These are phyloP conservation scores for Carpinus fangiana DNA, from an alignment of 306 rosid species.

Conservation along the genomic window DNA sequence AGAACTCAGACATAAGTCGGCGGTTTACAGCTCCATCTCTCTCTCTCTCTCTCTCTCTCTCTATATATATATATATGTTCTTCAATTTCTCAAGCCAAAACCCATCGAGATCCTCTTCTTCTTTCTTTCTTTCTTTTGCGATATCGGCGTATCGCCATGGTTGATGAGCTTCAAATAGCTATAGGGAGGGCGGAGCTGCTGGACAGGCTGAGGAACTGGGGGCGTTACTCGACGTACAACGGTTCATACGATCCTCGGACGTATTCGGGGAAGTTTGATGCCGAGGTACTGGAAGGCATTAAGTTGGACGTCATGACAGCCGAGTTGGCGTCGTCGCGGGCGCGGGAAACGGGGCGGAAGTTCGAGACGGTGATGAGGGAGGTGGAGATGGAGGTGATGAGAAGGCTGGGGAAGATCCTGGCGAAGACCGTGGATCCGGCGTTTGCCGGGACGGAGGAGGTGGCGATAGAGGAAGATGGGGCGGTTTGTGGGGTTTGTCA, in stretches of 20 bases:
- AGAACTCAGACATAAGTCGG: no score
- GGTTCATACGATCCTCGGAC: slow-evolving; percentile 3
- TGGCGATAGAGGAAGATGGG: slow-evolving; percentile 3
- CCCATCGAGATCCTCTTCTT: no score
- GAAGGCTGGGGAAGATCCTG: background rate
- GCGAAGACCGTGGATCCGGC: slow-evolving; percentile 6
- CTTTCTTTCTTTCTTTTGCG: no score
- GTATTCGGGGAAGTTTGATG: background rate
- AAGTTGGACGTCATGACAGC: background rate
- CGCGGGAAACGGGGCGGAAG: background rate
- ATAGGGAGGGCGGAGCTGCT: background rate
- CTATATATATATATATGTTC: no score
- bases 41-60: no score
- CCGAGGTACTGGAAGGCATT: background rate
- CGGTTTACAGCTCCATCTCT: no score
- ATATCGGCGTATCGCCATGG: background rate
- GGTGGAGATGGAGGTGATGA: slow-evolving; percentile 7
- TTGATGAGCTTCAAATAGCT: slow-evolving; percentile 6
- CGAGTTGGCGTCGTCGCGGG: slow-evolving; percentile 3
- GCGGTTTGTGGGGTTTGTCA: slow-evolving; percentile 5
- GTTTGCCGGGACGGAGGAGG: background rate
- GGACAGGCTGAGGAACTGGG: slow-evolving; percentile 11
- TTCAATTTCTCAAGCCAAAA: no score
- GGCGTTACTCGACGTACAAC: background rate
- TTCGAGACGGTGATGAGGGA: background rate